These are phyloP conservation scores for Russula olivacea DNA, from an alignment of 768 basidiomycete species.

Conservation along the genomic window DNA sequence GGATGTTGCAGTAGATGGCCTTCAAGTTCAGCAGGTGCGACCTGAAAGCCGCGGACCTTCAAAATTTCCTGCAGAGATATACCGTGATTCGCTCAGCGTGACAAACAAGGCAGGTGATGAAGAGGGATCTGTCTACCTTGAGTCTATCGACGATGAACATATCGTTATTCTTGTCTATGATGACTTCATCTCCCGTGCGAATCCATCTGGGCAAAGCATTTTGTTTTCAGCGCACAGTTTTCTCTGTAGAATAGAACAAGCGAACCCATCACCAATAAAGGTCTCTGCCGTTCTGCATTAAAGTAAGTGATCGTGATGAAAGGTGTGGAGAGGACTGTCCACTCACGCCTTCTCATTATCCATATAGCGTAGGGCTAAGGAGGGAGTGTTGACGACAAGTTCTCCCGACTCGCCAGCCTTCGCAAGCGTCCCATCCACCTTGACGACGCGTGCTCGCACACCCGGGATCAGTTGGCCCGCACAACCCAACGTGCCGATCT, in stretches of 20 bases:
- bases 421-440: constrained; percentile 48
- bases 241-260: background rate
- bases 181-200: constrained; percentile 60
- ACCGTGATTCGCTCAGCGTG: constrained; percentile 23
- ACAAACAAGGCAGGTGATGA: background rate
- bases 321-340: background rate
- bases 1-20: constrained; percentile 56
- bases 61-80: constrained; percentile 46
- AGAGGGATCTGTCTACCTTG: constrained; percentile 36
- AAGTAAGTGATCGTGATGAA: background rate
- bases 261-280: constrained; percentile 62
- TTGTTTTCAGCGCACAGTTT: background rate
- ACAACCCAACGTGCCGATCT: constrained; percentile 48
- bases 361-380: constrained; percentile 40
- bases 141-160: constrained; percentile 57
- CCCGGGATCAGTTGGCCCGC: constrained; percentile 46
- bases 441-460: constrained; percentile 45
- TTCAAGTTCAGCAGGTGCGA: constrained; percentile 69
- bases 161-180: constrained; percentile 48
- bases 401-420: constrained; percentile 54
- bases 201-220: constrained; percentile 45
- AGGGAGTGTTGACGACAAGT: constrained; percentile 41
- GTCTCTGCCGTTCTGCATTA: constrained; percentile 55
- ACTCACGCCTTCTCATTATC: constrained; percentile 57
- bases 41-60: constrained; percentile 68